Base-by-base conservation (phyloP, 495 filamentous ascomycete genomes). In the Aeminium ludgeri region DNA sequence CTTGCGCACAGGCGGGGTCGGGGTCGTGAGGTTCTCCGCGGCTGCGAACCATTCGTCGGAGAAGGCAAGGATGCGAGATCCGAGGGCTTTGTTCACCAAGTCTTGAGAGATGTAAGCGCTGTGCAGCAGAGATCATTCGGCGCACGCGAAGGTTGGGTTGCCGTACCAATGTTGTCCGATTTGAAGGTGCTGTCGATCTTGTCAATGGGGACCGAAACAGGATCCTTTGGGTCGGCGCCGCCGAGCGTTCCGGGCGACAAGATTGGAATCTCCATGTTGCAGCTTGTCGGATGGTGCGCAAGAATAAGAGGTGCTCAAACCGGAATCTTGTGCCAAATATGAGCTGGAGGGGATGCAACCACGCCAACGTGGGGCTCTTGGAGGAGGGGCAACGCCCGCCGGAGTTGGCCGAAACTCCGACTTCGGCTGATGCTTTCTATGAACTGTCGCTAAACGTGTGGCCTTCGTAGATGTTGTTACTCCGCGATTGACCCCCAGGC, bases 21-120 rank as follows among this genome's bases (percentile, higher is more conserved):
- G 79, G 12, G 72, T 87, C 39, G 84, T 61, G 48, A 93, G 73
- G 59, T 91, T 92, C 28, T 65, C 61, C 10, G 85, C 85, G 28
- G 75, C 71, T 46, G 84, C 86, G 61, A 93, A 95, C 71, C 75
- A 95, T 62, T 95, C 75, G 59, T 95, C 81, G 34, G 78, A 84
- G 64, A 73, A 78, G 41, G 74, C 65, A 48, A 92, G 69, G 48
- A 93, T 67, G 43, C 69, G 70, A 49, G 78, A 79, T 58, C 76
- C 78, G 27, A 95, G 70, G 18, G 70, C 65, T 12, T 72, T 67
- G 27, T 82, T 86, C 47, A 86, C 70, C 38, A 93, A 67, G 61
- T 93, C 86, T 81, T 57, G 25, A 30, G 30, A 3, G 20, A n/a
- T 28, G 40, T 45, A 36, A 50, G 51, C 10, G n/a, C n/a, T n/a